Evolutionary conservation across 345 rosid species (phyloP), one percentile per base, ranked within the genome.

Genomic region (Eutrema yunnanense): DNA sequence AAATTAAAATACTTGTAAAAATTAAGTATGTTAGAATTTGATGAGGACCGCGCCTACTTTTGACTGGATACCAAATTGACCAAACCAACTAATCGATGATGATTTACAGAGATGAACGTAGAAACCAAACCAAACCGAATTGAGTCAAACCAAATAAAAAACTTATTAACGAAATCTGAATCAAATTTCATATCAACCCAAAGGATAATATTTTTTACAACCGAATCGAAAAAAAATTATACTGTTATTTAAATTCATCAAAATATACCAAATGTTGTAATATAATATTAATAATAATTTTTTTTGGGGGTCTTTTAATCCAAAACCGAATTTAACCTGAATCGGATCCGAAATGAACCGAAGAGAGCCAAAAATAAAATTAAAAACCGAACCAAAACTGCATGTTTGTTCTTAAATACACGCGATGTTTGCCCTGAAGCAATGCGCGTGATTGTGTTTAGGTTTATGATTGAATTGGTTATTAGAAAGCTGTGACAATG

Each of bases 391-490:
- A 16, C 30, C 29, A 56, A 8, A n/a, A 30, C 6, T 30, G 16
- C 8, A 30, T 53, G n/a, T 38, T 16, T 9, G 16, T 12, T 6
- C 34, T 40, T 7, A 27, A 40, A 14, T 8, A 30, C 44, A 72
- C 75, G 69, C 75, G 69, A 50, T 57, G 19, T 38, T 60, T 66
- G 51, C 43, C 7, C 3, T 32, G 62, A 42, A 38, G 71, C 71
- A 70, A 48, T 76, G 79, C 64, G 19, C 38, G 53, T 67, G 29
- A 55, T 33, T 37, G 63, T 73, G 43, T 43, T 40, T 63, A 30
- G 38, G 27, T 7, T 22, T 40, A 22, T 22, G 22, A 22, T 22
- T 50, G 60, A 51, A 42, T 72, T 44, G 54, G 65, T 12, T 29
- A 34, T 55, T 22, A 3, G 43, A 47, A 41, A 66, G 38, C 22